Conservation (phyloP, 306 rosid genomes). For the Ormosia emarginata region DNA sequence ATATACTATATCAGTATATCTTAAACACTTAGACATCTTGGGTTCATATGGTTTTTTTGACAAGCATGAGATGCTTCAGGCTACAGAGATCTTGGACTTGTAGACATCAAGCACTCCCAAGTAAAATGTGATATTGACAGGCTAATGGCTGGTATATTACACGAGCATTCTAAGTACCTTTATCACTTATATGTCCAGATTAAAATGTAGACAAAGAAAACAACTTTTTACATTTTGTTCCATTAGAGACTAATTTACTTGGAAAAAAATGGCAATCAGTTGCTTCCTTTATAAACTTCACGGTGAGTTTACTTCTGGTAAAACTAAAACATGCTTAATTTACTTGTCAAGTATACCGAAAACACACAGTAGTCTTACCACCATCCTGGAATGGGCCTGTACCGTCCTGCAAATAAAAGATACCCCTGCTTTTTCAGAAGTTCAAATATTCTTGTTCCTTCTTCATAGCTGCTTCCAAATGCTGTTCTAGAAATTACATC, state of each 20-base stretch:
- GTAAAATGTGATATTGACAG: not conserved
- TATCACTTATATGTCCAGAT: not conserved
- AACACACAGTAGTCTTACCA: not conserved
- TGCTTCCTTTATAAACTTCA: not conserved
- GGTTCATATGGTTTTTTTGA: not conserved
- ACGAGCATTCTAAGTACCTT: not conserved
- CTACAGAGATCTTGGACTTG: not conserved
- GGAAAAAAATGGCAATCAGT: not conserved
- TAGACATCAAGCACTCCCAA: not conserved
- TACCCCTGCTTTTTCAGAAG: not conserved
- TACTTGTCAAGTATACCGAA: not conserved
- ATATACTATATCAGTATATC: too few relatives aligned
- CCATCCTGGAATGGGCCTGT: slow-evolving; percentile 13
- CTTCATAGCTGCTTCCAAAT: too few relatives aligned
- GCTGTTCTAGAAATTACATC: too few relatives aligned
- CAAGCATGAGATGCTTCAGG: not conserved
- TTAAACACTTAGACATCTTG: not conserved
- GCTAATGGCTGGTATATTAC: not conserved
- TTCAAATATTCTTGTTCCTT: too few relatives aligned
- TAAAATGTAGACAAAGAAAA: not conserved
- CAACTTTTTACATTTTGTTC: not conserved
- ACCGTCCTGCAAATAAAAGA: not conserved
- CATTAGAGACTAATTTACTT: not conserved
- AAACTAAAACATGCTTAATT: not conserved
- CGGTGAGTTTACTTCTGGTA: too few relatives aligned